These are phyloP conservation scores for Aurinia saxatilis DNA, from an alignment of 345 rosid genomes.

Conservation along the genomic window DNA sequence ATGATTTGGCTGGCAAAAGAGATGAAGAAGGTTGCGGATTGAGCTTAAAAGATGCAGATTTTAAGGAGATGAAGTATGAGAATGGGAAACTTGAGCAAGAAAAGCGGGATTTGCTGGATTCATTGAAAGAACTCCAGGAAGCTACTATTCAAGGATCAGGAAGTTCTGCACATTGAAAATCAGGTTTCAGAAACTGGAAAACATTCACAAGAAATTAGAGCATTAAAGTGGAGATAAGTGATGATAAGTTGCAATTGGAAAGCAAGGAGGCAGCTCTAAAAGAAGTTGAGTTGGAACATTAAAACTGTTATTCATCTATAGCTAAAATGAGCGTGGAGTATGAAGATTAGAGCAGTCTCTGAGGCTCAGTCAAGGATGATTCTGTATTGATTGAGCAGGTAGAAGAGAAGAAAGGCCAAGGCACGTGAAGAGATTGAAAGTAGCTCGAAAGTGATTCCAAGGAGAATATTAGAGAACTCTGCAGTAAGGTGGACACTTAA, in stretches of 20 bases:
- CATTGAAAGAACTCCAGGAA: conserved; percentile 63
- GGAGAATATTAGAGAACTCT: conserved; percentile 35
- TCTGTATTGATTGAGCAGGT: conserved; percentile 43
- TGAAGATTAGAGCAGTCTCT: conserved; percentile 52
- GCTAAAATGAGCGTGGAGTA: conserved; percentile 49
- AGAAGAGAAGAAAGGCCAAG: conserved; percentile 46
- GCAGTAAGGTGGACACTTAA: conserved; percentile 33
- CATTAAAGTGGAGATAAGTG: conserved; percentile 35
- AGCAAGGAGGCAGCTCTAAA: conserved; percentile 36
- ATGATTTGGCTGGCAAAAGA: too few species aligned
- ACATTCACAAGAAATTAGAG: conserved; percentile 62
- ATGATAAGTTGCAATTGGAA: conserved; percentile 35
- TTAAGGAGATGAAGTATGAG: conserved; percentile 62
- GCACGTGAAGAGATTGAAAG: conserved; percentile 34
- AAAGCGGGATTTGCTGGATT: conserved; percentile 52
- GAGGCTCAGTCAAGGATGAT: conserved; percentile 51
- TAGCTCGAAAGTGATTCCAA: conserved; percentile 32
- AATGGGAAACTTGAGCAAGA: conserved; percentile 52
- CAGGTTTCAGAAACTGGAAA: conserved; percentile 63
- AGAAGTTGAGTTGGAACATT: conserved; percentile 46
- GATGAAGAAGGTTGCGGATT: too few species aligned
- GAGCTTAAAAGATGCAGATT: conserved; percentile 42
- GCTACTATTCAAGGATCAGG: conserved; percentile 59
- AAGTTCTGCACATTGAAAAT: conserved; percentile 44
- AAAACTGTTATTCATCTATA: conserved; percentile 34